phyloP scores from a whole-genome alignment of 768 basidiomycete genomes.

The Phanerochaete sordida region DNA sequence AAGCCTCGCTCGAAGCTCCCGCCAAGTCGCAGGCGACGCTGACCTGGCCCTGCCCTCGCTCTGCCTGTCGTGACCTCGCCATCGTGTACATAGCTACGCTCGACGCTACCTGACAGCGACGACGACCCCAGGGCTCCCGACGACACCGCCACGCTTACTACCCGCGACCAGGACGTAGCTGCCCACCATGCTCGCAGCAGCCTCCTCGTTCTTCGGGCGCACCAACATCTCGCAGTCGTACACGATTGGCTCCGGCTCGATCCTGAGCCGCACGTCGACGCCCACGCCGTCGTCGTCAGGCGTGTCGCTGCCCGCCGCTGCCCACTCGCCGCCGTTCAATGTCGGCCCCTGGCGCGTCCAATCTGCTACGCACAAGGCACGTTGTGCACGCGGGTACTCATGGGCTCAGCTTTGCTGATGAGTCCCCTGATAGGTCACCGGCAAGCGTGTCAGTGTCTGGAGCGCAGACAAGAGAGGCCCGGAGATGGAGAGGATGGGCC shows the following conservation, averaged over 20 bases:
- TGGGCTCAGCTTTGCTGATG: neutral
- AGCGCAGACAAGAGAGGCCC: slow-evolving; percentile 77
- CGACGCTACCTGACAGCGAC: neutral
- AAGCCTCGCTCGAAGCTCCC: neutral
- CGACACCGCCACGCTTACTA: neutral
- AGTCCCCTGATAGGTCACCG: slow-evolving; percentile 43
- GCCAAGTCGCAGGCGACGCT: neutral
- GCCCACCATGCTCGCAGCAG: slow-evolving; percentile 67
- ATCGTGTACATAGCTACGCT: neutral
- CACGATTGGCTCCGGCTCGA: slow-evolving; percentile 44
- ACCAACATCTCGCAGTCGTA: slow-evolving; percentile 82
- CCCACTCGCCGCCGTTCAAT: slow-evolving; percentile 49
- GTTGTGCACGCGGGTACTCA: neutral
- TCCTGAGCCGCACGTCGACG: slow-evolving; percentile 35
- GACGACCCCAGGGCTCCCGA: neutral
- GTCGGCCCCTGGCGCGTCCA: slow-evolving; percentile 91
- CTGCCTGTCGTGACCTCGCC: neutral
- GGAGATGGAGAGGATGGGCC: slow-evolving; percentile 69
- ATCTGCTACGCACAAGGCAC: slow-evolving; percentile 74
- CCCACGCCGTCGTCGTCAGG: slow-evolving; percentile 30
- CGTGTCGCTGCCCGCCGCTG: slow-evolving; percentile 35
- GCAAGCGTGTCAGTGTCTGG: slow-evolving; percentile 92
- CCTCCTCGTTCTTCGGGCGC: slow-evolving; percentile 77
- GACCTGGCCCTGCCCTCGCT: neutral
- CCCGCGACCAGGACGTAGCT: neutral